Evolutionary conservation across 352 stramenopile species (phyloP).

Genomic region (Thalassiosira hispida): DNA sequence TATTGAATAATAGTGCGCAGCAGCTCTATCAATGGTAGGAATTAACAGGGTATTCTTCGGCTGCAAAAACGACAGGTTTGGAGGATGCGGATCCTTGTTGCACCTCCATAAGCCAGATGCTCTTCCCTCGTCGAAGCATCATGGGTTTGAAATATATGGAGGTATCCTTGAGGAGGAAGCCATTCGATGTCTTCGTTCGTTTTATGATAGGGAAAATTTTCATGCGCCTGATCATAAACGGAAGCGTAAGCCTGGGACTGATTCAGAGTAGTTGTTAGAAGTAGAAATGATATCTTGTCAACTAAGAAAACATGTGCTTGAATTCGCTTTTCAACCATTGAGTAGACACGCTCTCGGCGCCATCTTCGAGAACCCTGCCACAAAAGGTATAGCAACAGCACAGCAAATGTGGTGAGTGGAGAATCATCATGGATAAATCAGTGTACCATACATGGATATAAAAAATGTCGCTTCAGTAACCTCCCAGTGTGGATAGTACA

Average conservation of each 20-base stretch:
- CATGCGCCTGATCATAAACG: conserved; percentile 78
- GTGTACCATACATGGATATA: background rate
- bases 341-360: too few relatives aligned
- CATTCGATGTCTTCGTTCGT: conserved; percentile 71
- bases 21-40: conserved; percentile 68
- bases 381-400: too few relatives aligned
- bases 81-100: conserved; percentile 76
- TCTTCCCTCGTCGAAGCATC: conserved; percentile 39
- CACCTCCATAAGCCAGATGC: conserved; percentile 62
- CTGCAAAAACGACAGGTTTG: conserved; percentile 81
- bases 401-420: too few relatives aligned
- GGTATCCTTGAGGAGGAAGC: conserved; percentile 74
- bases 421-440: background rate
- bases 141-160: conserved; percentile 63
- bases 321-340: too few relatives aligned
- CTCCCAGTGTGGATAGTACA: conserved; percentile 54
- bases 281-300: background rate
- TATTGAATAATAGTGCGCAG: conserved; percentile 46
- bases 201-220: conserved; percentile 83
- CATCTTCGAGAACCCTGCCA: too few relatives aligned
- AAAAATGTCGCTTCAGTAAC: conserved; percentile 47
- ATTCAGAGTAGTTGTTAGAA: background rate
- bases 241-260: conserved; percentile 11
- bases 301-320: background rate
- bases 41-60: conserved; percentile 77